Percentiles rank a stretch among this genome's conserved stretches.
Conservation (phyloP, 352 stramenopile genomes). For the Phytophthora gonapodyides region DNA sequence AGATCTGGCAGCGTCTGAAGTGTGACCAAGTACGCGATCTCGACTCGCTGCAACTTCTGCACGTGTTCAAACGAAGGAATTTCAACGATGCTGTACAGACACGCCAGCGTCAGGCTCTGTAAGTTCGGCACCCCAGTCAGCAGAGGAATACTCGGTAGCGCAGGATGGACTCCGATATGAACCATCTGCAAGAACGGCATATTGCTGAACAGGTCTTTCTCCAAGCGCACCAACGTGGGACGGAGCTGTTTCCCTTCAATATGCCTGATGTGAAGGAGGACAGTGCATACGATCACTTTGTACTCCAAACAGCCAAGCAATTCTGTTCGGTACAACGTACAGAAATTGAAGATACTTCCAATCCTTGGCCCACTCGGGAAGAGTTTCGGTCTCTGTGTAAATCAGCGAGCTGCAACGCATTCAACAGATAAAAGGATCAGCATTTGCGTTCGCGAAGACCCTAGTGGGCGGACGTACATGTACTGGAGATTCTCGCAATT, state of each 20-base stretch:
- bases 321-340: neutral
- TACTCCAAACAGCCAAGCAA: neutral
- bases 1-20: slow-evolving; percentile 25
- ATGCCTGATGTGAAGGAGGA: neutral
- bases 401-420: slow-evolving; percentile 31
- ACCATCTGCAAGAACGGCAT: slow-evolving; percentile 27
- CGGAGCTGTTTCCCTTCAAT: slow-evolving; percentile 22
- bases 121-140: slow-evolving; percentile 22
- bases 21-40: slow-evolving; percentile 4
- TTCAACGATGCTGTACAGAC: slow-evolving; percentile 15
- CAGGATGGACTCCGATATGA: slow-evolving; percentile 16
- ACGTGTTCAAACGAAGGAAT: slow-evolving; percentile 19
- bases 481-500: slow-evolving; percentile 35
- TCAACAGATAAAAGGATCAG: no score
- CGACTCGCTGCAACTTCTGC: slow-evolving; percentile 4
- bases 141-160: slow-evolving; percentile 13
- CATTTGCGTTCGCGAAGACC: no score
- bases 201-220: slow-evolving; percentile 22
- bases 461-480: slow-evolving; percentile 28
- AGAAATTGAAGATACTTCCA: slow-evolving; percentile 21
- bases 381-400: slow-evolving; percentile 22
- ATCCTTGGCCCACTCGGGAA: slow-evolving; percentile 29
- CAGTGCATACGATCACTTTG: no score
- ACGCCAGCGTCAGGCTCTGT: slow-evolving; percentile 21
- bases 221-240: slow-evolving; percentile 4